Evolutionary conservation across 768 basidiomycete genomes (phyloP), one percentile per base, ranked within the genome.

Genomic region (Gelatoporia subvermispora): DNA sequence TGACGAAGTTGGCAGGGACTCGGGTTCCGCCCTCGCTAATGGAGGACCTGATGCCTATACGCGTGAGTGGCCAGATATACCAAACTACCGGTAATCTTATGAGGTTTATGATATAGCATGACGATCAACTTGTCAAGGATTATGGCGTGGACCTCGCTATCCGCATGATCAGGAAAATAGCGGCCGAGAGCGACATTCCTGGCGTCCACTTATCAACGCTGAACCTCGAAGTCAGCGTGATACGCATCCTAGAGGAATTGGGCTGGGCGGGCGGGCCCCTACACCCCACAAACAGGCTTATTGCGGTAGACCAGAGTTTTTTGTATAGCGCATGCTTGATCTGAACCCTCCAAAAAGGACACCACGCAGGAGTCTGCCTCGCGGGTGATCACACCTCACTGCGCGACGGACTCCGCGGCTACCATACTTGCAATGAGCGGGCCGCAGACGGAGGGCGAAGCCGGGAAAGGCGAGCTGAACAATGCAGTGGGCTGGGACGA

Each of bases 151-250:
- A 76, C 20, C 75, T 98, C 3, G 89, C 93, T 1, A 84, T 88
- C 10, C 72, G 81, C 22, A 95, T 90, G 77, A 85, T 97, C 57
- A 66, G 63, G 51, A 77, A 68, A 40, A 70, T 86, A 24, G 81
- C 75, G 13, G 64, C 54, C 18, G 74, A 78, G 51, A 81, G 81
- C 13, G 72, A 72, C 18, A 71, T 91, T 34, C 68, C 73, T 8
- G 93, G 93, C 0, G 78, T 98, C 39, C 93, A 98, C 65, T 85
- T 99, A 60, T 98, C 93, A 64, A 99, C 96, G 1, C 76, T 99
- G 50, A 99, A 99, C 67, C 80, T 99, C 9, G 96, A 99, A 65
- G 95, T 92, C 72, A 95, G 93, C 57, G 86, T 98, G 2, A 84
- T 86, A 47, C 79, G 83, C 13, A 82, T 97, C 8, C 70, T 98